Conservation (phyloP, 768 basidiomycete species). For the Obba rivulosa region DNA sequence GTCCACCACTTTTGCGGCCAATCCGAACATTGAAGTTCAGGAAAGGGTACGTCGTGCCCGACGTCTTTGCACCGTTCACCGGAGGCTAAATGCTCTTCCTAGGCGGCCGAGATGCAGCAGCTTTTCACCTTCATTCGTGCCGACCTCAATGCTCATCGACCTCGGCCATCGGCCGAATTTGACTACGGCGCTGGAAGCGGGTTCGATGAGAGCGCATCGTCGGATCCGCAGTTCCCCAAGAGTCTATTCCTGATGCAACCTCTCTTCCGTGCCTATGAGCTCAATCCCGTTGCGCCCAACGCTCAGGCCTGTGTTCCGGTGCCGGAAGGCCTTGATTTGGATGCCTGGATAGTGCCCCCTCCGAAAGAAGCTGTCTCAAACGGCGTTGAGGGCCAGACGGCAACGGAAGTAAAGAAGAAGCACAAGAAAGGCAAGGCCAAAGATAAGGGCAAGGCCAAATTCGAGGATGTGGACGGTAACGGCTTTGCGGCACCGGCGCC, state of each 20-base stretch:
- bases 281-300: slow-evolving; percentile 74
- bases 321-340: slow-evolving; percentile 84
- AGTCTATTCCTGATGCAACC: slow-evolving; percentile 83
- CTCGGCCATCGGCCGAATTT: slow-evolving; percentile 27
- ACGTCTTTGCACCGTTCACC: neutral
- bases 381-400: slow-evolving; percentile 30
- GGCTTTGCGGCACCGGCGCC: slow-evolving; percentile 32
- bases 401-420: slow-evolving; percentile 31
- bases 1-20: slow-evolving; percentile 53
- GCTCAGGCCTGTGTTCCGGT: slow-evolving; percentile 80
- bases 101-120: slow-evolving; percentile 82
- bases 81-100: neutral
- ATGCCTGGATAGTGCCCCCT: slow-evolving; percentile 71
- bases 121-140: slow-evolving; percentile 72
- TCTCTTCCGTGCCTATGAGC: slow-evolving; percentile 68
- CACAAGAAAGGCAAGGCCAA: slow-evolving; percentile 37
- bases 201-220: slow-evolving; percentile 30
- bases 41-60: slow-evolving; percentile 61
- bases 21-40: slow-evolving; percentile 81
- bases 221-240: slow-evolving; percentile 72
- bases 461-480: slow-evolving; percentile 39
- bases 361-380: slow-evolving; percentile 26
- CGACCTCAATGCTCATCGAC: slow-evolving; percentile 56
- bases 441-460: slow-evolving; percentile 33
- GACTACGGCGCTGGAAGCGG: slow-evolving; percentile 31